Evolutionary conservation across 129 eudicot species (phyloP).

Genomic region (Flaveria robusta): DNA sequence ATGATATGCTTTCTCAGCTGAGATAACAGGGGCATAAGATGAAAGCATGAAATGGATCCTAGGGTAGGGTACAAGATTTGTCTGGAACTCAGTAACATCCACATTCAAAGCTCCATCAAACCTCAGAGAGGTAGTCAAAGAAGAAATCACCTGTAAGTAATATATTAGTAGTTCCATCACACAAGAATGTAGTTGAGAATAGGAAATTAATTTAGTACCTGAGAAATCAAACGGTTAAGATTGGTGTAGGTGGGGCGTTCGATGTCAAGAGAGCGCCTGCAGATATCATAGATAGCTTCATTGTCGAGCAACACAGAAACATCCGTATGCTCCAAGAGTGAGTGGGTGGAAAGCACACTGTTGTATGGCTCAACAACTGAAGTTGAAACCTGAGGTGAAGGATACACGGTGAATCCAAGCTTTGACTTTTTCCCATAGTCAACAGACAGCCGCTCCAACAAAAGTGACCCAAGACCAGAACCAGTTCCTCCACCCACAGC

Average conservation of each 20-base stretch:
- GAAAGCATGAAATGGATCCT: conserved; percentile 74
- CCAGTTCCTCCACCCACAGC: conserved; percentile 75
- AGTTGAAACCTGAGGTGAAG: conserved; percentile 71
- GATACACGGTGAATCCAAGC: conserved; percentile 54
- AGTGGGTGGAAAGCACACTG: conserved; percentile 66
- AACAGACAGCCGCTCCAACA: conserved; percentile 56
- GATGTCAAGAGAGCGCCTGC: conserved; percentile 66
- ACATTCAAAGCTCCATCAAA: conserved; percentile 71
- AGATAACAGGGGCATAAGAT: conserved; percentile 58
- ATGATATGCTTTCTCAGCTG: conserved; percentile 42
- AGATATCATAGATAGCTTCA: conserved; percentile 69
- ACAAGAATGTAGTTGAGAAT: neutral
- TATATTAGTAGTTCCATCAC: neutral
- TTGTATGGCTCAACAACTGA: conserved; percentile 63
- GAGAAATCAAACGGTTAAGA: conserved; percentile 63
- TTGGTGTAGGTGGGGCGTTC: conserved; percentile 71
- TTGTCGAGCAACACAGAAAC: conserved; percentile 32
- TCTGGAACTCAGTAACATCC: conserved; percentile 66
- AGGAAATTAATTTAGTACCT: conserved; percentile 25
- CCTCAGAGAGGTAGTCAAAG: conserved; percentile 60
- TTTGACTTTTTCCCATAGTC: conserved; percentile 53
- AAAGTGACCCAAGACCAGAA: conserved; percentile 63
- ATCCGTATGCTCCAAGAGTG: conserved; percentile 68
- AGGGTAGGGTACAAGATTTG: conserved; percentile 67
- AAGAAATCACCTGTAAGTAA: conserved; percentile 53